Evolutionary conservation across 2,329 filamentous ascomycete genomes (phyloP), one percentile per base, ranked within the genome.

Genomic region (Alternaria tenuissima): DNA sequence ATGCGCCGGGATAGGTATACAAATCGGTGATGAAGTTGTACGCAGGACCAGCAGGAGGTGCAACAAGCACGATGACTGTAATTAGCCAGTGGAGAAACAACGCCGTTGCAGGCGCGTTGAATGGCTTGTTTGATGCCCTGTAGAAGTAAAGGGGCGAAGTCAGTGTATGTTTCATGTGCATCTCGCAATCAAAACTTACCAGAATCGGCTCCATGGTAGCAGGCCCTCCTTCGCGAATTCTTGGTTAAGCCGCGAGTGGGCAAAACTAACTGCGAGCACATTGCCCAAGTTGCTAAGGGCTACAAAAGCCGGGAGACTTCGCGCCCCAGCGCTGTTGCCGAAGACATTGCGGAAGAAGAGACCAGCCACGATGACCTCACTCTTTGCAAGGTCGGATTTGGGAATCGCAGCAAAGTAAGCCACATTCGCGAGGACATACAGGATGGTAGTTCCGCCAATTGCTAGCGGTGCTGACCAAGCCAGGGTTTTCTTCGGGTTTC

Each of bases 181-280:
- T 20, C 8, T 20, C n/a, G 38, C n/a, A 39, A 16, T 38, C 14
- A 38, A 16, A 6, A 38, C 34, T 38, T 16, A 38, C 34, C 34
- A 38, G 34, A 38, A 38, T 38, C 34, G 34, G 34, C 34, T 38
- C 34, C 38, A 89, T 0, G 90, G 90, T 14, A 92, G 70, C 5
- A 92, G 79, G 0, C 89, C 89, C 69, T 92, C 89, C 69, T 90
- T 90, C 1, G 87, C 90, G 44, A 92, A 80, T 73, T 91, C 89
- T 64, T 89, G 87, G 65, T 87, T 88, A 9, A 89, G 67, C 1
- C 87, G 81, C 0, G 86, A 79, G 54, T 88, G 85, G 0, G 86
- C 82, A 65, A 89, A 89, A 59, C 83, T 87, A 46, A 88, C 83
- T 20, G 86, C 85, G 8, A 89, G 77, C 0, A 90, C 86, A 52